Percentiles rank a stretch among this genome's conserved stretches.
These are phyloP conservation scores for Hygrophoropsis aurantiaca DNA, from an alignment of 768 basidiomycete species.

Conservation along the genomic window DNA sequence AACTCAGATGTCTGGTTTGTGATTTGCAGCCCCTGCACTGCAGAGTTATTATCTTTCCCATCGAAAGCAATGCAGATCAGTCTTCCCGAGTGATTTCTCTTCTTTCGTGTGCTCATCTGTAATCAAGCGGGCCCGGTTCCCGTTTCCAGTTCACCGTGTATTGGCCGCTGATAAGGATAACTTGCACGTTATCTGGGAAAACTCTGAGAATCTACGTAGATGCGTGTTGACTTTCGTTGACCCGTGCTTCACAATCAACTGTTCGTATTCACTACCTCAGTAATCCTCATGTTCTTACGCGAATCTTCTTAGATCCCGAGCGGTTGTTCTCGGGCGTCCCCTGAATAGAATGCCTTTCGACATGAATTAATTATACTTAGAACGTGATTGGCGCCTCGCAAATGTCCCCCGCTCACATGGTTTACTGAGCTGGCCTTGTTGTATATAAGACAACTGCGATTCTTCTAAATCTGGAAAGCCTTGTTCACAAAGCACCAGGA, in stretches of 20 bases:
- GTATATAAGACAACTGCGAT: constrained; percentile 6
- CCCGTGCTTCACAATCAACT: neutral
- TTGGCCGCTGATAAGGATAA: too few relatives aligned
- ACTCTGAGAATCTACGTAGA: too few relatives aligned
- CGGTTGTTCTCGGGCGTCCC: neutral
- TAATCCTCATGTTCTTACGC: neutral
- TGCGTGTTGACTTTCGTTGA: neutral
- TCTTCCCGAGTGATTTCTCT: too few relatives aligned
- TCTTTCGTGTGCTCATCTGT: too few relatives aligned
- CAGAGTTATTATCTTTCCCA: too few relatives aligned
- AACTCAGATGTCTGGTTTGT: too few relatives aligned
- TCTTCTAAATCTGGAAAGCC: neutral
- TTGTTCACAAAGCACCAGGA: neutral
- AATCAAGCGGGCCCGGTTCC: too few relatives aligned
- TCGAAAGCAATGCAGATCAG: too few relatives aligned
- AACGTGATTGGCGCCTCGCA: neutral
- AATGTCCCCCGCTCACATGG: neutral
- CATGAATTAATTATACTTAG: neutral
- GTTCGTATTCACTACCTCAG: neutral
- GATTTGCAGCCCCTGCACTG: too few relatives aligned
- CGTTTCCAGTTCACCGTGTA: too few relatives aligned
- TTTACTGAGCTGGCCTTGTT: constrained; percentile 1
- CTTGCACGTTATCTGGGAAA: too few relatives aligned
- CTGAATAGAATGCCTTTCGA: neutral
- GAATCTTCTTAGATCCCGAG: neutral